Percentiles rank a stretch among this genome's conserved stretches.
phyloP scores from a whole-genome alignment of 2,329 filamentous ascomycete species.

The Aspergillus hiratsukae region DNA sequence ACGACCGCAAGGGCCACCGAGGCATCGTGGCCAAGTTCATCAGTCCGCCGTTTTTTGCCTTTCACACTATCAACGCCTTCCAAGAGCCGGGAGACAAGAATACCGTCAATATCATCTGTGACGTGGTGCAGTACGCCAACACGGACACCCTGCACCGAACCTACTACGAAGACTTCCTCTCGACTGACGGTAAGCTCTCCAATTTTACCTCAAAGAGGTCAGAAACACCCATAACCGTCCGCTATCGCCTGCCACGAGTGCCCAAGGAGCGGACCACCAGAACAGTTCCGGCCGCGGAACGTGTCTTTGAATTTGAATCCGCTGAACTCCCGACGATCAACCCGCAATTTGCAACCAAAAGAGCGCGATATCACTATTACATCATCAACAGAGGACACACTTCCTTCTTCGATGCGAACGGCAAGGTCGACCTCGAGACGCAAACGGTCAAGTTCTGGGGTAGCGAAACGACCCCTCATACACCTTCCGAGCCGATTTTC shows the following conservation, averaged over 20 bases:
- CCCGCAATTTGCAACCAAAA: conserved; percentile 35
- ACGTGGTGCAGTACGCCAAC: conserved; percentile 60
- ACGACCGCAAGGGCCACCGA: conserved; percentile 58
- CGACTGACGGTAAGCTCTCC: conserved; percentile 43
- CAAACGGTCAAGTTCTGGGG: conserved; percentile 39
- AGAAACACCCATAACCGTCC: conserved; percentile 15
- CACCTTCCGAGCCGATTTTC: conserved; percentile 50
- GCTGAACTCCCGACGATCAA: conserved; percentile 49
- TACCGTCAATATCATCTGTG: conserved; percentile 54
- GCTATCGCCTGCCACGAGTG: conserved; percentile 30
- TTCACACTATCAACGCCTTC: conserved; percentile 72
- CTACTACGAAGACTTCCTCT: conserved; percentile 64
- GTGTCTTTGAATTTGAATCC: background rate
- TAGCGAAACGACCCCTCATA: conserved; percentile 39
- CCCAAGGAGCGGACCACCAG: conserved; percentile 14
- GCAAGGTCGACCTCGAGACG: conserved; percentile 47
- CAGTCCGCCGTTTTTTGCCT: conserved; percentile 67
- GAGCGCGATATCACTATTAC: conserved; percentile 48
- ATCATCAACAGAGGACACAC: conserved; percentile 42
- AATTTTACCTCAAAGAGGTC: conserved; percentile 28
- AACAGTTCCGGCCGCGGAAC: conserved; percentile 6
- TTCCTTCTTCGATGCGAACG: conserved; percentile 47
- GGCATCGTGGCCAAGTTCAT: conserved; percentile 65
- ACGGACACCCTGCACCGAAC: conserved; percentile 62
- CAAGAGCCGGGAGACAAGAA: conserved; percentile 48